Percentiles rank a stretch among this genome's conserved stretches.
phyloP scores from a whole-genome alignment of 1,284 basidiomycete genomes.

The Puccinia hordei region DNA sequence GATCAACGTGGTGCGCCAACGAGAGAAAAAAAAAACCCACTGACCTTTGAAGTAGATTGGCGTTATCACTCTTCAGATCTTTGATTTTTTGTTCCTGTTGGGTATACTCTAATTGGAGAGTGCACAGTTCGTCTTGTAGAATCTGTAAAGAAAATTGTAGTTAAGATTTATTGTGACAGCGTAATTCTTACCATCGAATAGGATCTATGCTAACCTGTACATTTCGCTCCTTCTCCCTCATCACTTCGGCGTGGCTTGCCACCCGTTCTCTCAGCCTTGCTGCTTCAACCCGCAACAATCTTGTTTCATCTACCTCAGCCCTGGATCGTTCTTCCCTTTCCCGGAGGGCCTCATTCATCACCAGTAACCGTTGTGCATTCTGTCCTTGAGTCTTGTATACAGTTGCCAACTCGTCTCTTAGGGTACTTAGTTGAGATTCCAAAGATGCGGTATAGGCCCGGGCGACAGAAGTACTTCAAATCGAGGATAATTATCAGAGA shows the following conservation, averaged over 20 bases:
- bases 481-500: conserved; percentile 23
- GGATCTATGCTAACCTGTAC: conserved; percentile 20
- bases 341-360: conserved; percentile 88
- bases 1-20: conserved; percentile 3
- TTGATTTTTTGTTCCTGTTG: conserved; percentile 85
- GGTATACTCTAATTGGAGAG: conserved; percentile 82
- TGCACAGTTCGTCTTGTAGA: conserved; percentile 88
- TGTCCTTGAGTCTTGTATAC: conserved; percentile 95
- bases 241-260: conserved; percentile 19
- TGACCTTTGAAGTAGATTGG: conserved; percentile 57
- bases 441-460: conserved; percentile 84
- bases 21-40: background rate
- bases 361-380: conserved; percentile 84
- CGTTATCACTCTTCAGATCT: conserved; percentile 85
- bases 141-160: conserved; percentile 65
- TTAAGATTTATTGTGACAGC: background rate
- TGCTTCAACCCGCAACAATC: conserved; percentile 73
- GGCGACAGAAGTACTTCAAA: conserved; percentile 70
- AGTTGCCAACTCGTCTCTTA: conserved; percentile 84
- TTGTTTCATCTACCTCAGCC: conserved; percentile 74
- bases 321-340: conserved; percentile 83
- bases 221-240: conserved; percentile 27
- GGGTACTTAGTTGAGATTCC: conserved; percentile 84
- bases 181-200: background rate
- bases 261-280: conserved; percentile 62